Conservation (phyloP, 2,329 filamentous ascomycete genomes). For the Colletotrichum brevisporum region DNA sequence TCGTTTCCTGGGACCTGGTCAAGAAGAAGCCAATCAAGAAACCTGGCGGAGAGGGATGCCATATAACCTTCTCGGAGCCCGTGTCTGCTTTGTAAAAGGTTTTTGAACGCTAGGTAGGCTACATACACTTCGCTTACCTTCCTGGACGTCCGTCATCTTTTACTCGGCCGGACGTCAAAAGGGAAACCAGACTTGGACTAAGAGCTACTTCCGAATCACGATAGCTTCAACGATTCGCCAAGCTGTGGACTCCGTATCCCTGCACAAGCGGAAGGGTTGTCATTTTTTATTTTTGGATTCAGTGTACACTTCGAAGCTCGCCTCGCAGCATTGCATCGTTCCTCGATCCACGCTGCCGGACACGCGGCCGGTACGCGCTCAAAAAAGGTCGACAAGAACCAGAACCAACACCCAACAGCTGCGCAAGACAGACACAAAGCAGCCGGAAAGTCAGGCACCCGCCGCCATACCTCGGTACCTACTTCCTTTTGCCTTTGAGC, state of each 20-base stretch:
- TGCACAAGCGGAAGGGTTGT: slow-evolving; percentile 11
- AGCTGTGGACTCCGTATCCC: slow-evolving; percentile 17
- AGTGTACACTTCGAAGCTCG: slow-evolving; percentile 16
- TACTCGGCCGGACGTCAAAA: not conserved
- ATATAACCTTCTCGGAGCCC: slow-evolving; percentile 9
- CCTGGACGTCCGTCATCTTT: slow-evolving; percentile 7
- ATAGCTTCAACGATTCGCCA: slow-evolving; percentile 18
- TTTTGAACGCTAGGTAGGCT: no score
- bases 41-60: not conserved
- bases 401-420: not conserved
- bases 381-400: not conserved
- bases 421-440: not conserved
- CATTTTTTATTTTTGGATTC: slow-evolving; percentile 33
- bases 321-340: slow-evolving; percentile 18
- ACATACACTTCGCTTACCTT: no score
- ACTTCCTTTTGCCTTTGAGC: not conserved
- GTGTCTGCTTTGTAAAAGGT: not conserved
- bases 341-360: slow-evolving; percentile 26
- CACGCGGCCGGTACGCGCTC: slow-evolving; percentile 22
- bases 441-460: not conserved
- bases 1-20: slow-evolving; percentile 23
- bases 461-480: not conserved
- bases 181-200: slow-evolving; percentile 8
- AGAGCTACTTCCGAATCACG: slow-evolving; percentile 4
- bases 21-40: not conserved